phyloP scores from a whole-genome alignment of 2,329 filamentous ascomycete species.

The Neurospora crassa region DNA sequence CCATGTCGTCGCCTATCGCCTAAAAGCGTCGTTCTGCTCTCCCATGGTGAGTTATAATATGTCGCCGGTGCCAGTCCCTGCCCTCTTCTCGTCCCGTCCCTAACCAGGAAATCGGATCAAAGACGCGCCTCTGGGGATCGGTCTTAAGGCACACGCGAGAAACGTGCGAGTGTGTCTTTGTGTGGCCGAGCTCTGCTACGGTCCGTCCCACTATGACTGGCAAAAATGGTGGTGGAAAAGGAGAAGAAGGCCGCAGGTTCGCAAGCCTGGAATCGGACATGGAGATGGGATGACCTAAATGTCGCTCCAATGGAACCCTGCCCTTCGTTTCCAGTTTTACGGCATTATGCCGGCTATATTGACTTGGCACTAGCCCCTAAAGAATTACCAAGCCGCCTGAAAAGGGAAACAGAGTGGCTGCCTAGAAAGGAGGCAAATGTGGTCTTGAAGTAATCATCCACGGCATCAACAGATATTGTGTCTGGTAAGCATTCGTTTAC shows the following conservation, averaged over 20 bases:
- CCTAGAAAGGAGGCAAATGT: not conserved
- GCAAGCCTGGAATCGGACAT: not conserved
- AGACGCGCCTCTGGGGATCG: not conserved
- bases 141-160: not conserved
- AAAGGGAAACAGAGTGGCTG: not conserved
- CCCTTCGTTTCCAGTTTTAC: not conserved
- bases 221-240: not conserved
- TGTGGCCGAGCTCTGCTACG: not conserved
- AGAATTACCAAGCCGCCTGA: not conserved
- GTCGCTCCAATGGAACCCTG: not conserved
- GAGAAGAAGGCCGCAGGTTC: not conserved
- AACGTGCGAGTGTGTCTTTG: not conserved
- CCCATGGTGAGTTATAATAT: not conserved
- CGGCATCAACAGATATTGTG: not conserved
- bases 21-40: not conserved
- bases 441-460: not conserved
- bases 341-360: not conserved
- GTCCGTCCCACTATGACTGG: not conserved
- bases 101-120: not conserved
- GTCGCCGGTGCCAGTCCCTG: not conserved
- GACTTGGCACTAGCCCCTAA: not conserved
- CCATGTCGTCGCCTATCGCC: not conserved
- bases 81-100: not conserved
- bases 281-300: not conserved
- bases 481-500: not conserved